Conservation (phyloP, 371 early-diverging fungal species). For the Actinomucor elegans region DNA sequence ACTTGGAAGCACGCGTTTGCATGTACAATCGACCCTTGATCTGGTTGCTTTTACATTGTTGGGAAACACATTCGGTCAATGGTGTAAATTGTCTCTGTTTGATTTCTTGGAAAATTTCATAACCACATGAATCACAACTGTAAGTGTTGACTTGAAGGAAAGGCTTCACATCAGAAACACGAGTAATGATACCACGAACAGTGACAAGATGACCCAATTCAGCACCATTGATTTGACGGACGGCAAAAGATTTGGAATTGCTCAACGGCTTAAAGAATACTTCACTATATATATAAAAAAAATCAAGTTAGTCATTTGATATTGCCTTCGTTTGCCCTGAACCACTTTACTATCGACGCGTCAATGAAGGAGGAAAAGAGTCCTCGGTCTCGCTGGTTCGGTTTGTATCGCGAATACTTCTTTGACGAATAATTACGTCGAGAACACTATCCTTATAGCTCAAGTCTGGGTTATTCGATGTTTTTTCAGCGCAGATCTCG, state of each 20-base stretch:
- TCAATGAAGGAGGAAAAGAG: slow-evolving; percentile 79
- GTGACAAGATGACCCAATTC: slow-evolving; percentile 89
- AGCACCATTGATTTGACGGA: slow-evolving; percentile 85
- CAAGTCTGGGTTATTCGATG: slow-evolving; percentile 70
- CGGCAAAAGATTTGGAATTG: slow-evolving; percentile 65
- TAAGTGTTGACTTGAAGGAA: slow-evolving; percentile 90
- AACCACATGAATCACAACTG: slow-evolving; percentile 96
- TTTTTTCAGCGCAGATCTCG: slow-evolving; percentile 30
- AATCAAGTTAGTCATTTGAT: background rate
- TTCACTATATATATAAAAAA: slow-evolving; percentile 46
- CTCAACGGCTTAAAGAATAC: slow-evolving; percentile 83
- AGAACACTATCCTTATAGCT: slow-evolving; percentile 78
- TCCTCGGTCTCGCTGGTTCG: slow-evolving; percentile 43
- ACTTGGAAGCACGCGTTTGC: slow-evolving; percentile 96
- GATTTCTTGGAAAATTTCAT: slow-evolving; percentile 98
- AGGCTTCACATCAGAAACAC: slow-evolving; percentile 97
- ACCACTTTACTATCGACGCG: slow-evolving; percentile 86
- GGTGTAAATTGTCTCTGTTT: slow-evolving; percentile 82
- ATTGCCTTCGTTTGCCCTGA: too few species aligned
- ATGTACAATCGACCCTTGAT: slow-evolving; percentile 87
- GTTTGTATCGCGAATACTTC: slow-evolving; percentile 71
- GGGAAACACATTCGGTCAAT: slow-evolving; percentile 87
- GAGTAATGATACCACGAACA: slow-evolving; percentile 95
- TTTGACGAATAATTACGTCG: slow-evolving; percentile 88
- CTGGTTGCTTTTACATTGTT: slow-evolving; percentile 83